Base-by-base conservation (phyloP, 176 grass and related monocot genomes). In the Phoenix dactylifera region DNA sequence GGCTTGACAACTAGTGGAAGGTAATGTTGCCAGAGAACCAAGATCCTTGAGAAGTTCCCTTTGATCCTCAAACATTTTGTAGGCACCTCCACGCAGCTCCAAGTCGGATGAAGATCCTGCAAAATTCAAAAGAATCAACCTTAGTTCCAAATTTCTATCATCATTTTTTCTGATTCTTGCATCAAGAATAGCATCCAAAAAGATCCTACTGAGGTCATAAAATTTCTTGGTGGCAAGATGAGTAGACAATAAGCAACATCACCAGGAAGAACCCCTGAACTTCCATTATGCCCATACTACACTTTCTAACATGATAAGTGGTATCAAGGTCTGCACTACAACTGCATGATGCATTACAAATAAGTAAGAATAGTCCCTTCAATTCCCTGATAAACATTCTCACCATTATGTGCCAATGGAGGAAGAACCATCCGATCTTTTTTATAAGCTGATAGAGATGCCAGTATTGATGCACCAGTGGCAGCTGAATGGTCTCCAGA, bases 361-460 rank as follows among this genome's bases (percentile, higher is more conserved):
- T 12, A 10, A 44, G 35, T 14, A 44, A 44, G 10, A 44, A 12
- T 12, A 44, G 35, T 44, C 35, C 35, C 9, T 44, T 44, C 35
- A 44, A 67, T 25, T 17, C 30, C 26, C 26, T 57, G 51, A 25
- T 60, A 48, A 17, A 61, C 63, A 63, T 48, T 50, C 72, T 87
- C 59, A 97, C 92, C 83, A 65, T 79, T 80, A 70, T 75, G 83
- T 74, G 77, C 64, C 53, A 81, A 50, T 39, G 78, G 80, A 88
- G 92, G 78, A 57, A 83, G 72, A 61, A 58, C 73, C 16, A 63
- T 51, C 4, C 68, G 55, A 71, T 82, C 83, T 72, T 72, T 96
- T 69, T 74, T 86, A 60, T 72, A 68, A 51, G 22, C 71, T 18
- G 60, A 74, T 60, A 87, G 52, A 15, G 83, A 70, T 60, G 76